A percentile compares a stretch with the other conserved stretches of the same genome.
phyloP scores from a whole-genome alignment of 352 stramenopile species.

The Globisporangium uncinulatum region DNA sequence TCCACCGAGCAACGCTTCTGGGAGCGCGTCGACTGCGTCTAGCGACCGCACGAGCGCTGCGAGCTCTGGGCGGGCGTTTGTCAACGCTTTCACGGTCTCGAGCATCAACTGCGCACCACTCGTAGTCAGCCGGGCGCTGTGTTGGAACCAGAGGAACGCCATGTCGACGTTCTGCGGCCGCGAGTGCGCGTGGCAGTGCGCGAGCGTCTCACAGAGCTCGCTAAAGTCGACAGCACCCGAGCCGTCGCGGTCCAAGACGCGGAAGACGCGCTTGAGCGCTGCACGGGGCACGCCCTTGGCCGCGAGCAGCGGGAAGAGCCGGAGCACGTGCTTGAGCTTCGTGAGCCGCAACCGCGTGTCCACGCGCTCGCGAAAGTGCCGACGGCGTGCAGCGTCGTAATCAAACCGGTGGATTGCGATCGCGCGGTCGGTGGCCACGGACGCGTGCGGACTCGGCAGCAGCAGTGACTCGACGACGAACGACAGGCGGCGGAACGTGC shows the following conservation, averaged over 20 bases:
- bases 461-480: slow-evolving; percentile 14
- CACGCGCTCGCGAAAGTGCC: slow-evolving; percentile 33
- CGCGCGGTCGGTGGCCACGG: background rate
- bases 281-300: slow-evolving; percentile 17
- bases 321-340: slow-evolving; percentile 35
- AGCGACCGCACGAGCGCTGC: slow-evolving; percentile 13
- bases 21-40: slow-evolving; percentile 10
- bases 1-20: slow-evolving; percentile 19
- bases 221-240: slow-evolving; percentile 51
- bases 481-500: slow-evolving; percentile 11
- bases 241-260: slow-evolving; percentile 39
- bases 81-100: slow-evolving; percentile 15
- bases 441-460: background rate
- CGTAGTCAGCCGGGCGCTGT: slow-evolving; percentile 20
- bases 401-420: background rate
- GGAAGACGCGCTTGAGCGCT: slow-evolving; percentile 32
- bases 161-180: slow-evolving; percentile 37
- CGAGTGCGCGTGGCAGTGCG: slow-evolving; percentile 22
- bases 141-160: slow-evolving; percentile 55
- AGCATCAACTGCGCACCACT: slow-evolving; percentile 34
- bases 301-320: slow-evolving; percentile 48
- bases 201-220: slow-evolving; percentile 59
- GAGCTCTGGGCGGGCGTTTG: slow-evolving; percentile 15
- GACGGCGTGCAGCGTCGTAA: slow-evolving; percentile 18
- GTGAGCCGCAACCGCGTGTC: slow-evolving; percentile 40